Conservation (phyloP, 1,139 yeast species). For the Diutina siamensis region DNA sequence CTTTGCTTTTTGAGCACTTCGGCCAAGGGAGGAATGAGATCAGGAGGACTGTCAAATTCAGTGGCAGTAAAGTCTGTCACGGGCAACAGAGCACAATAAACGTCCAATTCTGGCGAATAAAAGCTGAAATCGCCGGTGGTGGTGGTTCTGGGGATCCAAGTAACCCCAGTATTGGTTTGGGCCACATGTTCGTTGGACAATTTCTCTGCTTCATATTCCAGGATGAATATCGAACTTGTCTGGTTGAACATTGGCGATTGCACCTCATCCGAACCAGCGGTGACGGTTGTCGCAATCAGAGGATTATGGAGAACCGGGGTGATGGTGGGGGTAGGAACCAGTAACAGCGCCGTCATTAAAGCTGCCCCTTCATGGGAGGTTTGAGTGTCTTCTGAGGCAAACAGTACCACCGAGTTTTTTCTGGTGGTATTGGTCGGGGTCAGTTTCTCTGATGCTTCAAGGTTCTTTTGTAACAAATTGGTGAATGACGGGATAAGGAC, state of each 20-base stretch:
- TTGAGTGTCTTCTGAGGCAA: conserved; percentile 16
- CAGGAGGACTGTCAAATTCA: conserved; percentile 21
- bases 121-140: conserved; percentile 44
- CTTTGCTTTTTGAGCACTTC: not conserved
- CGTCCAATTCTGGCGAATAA: conserved; percentile 46
- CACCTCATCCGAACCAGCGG: conserved; percentile 6
- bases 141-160: conserved; percentile 49
- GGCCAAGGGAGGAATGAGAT: not conserved
- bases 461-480: conserved; percentile 25
- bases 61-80: conserved; percentile 10
- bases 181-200: conserved; percentile 21
- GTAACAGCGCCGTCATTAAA: conserved; percentile 19
- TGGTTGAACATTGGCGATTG: not conserved
- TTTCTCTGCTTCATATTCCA: conserved; percentile 27
- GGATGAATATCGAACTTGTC: conserved; percentile 3
- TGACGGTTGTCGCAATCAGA: conserved; percentile 9
- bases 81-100: conserved; percentile 32
- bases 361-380: not conserved
- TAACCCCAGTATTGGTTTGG: conserved; percentile 18
- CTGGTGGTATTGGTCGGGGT: conserved; percentile 24
- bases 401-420: conserved; percentile 37
- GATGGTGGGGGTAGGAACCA: conserved; percentile 10
- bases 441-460: conserved; percentile 21
- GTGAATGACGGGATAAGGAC: conserved; percentile 36
- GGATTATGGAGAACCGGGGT: conserved; percentile 8